These are phyloP conservation scores for Arachnopeziza araneosa DNA, from an alignment of 2,329 filamentous ascomycete species.

Conservation along the genomic window DNA sequence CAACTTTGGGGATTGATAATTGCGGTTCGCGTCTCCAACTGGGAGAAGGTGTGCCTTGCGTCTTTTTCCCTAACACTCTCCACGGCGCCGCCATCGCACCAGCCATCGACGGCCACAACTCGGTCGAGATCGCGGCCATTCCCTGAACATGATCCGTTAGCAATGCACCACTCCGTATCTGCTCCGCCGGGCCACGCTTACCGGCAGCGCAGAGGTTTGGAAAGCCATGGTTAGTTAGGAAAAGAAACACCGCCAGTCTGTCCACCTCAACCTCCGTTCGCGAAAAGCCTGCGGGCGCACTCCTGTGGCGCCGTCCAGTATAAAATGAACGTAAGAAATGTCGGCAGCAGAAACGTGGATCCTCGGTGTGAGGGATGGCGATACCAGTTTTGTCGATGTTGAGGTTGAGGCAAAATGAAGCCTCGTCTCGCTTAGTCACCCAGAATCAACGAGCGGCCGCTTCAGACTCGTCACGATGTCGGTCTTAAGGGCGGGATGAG, in stretches of 20 bases:
- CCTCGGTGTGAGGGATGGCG: constrained; percentile 1
- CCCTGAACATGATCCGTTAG: constrained; percentile 33
- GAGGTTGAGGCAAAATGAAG: background rate
- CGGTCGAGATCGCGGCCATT: constrained; percentile 36
- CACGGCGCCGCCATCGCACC: constrained; percentile 33
- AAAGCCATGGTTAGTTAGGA: constrained; percentile 24
- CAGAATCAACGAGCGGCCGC: background rate
- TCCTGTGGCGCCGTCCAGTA: background rate
- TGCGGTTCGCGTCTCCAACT: background rate
- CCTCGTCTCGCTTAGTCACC: background rate
- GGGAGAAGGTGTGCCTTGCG: constrained; percentile 10
- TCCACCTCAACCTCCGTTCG: background rate
- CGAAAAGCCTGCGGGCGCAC: background rate
- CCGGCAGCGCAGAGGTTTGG: constrained; percentile 23
- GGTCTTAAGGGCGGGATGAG: too few species aligned
- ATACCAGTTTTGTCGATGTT: background rate
- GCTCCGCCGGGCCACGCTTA: constrained; percentile 8
- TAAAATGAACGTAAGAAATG: constrained; percentile 5
- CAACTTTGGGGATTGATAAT: background rate
- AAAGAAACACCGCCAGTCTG: background rate
- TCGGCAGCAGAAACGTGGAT: constrained; percentile 3
- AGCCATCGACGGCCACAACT: constrained; percentile 39
- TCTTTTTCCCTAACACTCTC: constrained; percentile 28
- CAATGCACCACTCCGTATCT: background rate
- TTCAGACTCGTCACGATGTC: background rate